Base-by-base conservation (phyloP, 2,329 filamentous ascomycete species). In the Aspergillus sp. region DNA sequence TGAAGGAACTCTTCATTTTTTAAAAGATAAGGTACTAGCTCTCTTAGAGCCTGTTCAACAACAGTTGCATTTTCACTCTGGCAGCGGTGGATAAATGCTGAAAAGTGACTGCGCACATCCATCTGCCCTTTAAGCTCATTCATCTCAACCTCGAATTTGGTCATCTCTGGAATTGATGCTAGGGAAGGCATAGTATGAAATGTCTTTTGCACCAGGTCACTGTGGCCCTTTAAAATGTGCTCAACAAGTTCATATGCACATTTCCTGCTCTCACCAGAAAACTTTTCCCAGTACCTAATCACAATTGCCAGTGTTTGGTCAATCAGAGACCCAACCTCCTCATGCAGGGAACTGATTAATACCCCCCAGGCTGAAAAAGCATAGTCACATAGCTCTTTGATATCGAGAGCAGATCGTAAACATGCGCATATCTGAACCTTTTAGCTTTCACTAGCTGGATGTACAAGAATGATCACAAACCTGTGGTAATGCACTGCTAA, bases 221-320 rank as follows among this genome's bases (percentile, higher is more conserved):
- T 71, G 56, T 90, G 78, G 2, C 79, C 73, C n/a, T 77, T 72
- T 33, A 93, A 68, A 32, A 95, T 71, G 44, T 76, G 75, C 8
- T 74, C 69, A 26, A 97, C 73, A 50, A 90, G 74, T 11, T 76
- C 69, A 46, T 80, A 74, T 3, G 84, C 85, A 43, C 75, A 73
- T 4, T 75, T 58, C 49, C 79, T 81, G 2, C 83, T 83, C 3
- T 72, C 62, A 4, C 76, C 70, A 19, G 83, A 81, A 44, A 97
- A 83, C 3, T 57, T 66, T 5, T 62, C 52, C 93, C 93, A 98
- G 58, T 93, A 85, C 53, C 85, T 83, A 26, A 86, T 83, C 39
- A 97, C 82, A 33, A 95, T 81, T 42, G 90, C 90, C 53, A 97
- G 89, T 0, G 90, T 95, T 45, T 91, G 90, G 60, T 95, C 90